Percentiles rank a stretch among this genome's conserved stretches.
These are phyloP conservation scores for Penicillium soppii DNA, from an alignment of 495 filamentous ascomycete species.

Conservation along the genomic window DNA sequence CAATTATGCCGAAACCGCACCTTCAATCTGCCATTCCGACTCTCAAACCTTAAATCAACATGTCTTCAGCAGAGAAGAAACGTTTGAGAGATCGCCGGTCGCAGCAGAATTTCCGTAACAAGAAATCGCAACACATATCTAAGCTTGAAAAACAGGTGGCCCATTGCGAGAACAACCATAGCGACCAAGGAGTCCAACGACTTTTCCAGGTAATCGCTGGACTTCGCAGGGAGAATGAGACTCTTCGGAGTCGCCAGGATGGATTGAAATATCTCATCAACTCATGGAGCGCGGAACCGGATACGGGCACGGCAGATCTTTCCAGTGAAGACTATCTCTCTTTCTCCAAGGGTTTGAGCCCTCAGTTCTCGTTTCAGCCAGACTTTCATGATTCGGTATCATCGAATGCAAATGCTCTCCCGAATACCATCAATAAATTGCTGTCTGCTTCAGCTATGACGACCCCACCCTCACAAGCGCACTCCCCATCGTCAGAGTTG, in stretches of 20 bases:
- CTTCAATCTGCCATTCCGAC: neutral
- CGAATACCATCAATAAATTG: neutral
- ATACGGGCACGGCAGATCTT: neutral
- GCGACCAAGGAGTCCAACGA: slow-evolving; percentile 13
- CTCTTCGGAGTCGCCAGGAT: slow-evolving; percentile 15
- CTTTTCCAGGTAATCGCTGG: slow-evolving; percentile 21
- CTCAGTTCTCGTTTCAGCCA: neutral
- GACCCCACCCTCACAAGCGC: neutral
- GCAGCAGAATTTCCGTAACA: slow-evolving; percentile 29
- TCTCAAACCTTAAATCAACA: neutral
- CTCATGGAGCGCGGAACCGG: slow-evolving; percentile 19
- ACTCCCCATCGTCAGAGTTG: neutral
- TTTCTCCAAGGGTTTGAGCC: neutral
- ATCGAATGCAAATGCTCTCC: neutral
- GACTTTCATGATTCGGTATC: neutral
- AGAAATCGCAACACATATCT: slow-evolving; percentile 18
- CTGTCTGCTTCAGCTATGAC: neutral
- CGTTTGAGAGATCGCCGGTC: slow-evolving; percentile 29
- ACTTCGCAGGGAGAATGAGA: slow-evolving; percentile 24
- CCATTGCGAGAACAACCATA: slow-evolving; percentile 25
- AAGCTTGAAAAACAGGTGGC: slow-evolving; percentile 23
- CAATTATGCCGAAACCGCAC: neutral
- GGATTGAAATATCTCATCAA: slow-evolving; percentile 14
- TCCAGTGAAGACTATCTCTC: neutral
- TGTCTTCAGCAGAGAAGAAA: slow-evolving; percentile 22